These are phyloP conservation scores for Phlebiopsis flavidoalba DNA, from an alignment of 768 basidiomycete genomes.

Conservation along the genomic window DNA sequence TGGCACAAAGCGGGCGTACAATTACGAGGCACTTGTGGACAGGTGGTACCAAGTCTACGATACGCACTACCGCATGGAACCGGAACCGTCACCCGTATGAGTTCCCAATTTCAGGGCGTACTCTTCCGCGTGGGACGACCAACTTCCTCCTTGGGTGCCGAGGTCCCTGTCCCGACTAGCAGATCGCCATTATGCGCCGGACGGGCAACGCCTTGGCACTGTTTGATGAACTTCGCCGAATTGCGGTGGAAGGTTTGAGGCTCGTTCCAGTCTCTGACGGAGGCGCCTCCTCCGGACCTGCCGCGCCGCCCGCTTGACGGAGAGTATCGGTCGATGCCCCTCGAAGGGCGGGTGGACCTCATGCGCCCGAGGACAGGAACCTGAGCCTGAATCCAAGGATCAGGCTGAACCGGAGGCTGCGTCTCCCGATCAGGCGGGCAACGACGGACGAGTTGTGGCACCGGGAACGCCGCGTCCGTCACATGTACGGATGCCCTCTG, in stretches of 20 bases:
- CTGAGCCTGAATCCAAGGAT: constrained; percentile 1
- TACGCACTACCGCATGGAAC: constrained; percentile 68
- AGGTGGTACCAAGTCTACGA: constrained; percentile 93
- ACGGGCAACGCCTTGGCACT: constrained; percentile 41
- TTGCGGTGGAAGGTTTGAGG: constrained; percentile 57
- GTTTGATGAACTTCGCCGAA: constrained; percentile 60
- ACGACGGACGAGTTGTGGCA: background rate
- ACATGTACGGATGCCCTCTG: constrained; percentile 22
- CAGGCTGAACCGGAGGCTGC: background rate
- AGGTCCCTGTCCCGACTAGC: constrained; percentile 8
- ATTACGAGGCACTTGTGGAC: constrained; percentile 79
- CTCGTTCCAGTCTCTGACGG: background rate
- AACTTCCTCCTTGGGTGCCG: constrained; percentile 30
- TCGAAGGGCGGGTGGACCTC: constrained; percentile 85
- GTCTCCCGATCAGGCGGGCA: background rate
- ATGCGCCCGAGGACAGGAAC: constrained; percentile 51
- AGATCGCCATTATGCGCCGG: constrained; percentile 17
- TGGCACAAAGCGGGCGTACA: constrained; percentile 50
- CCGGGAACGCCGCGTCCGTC: constrained; percentile 16
- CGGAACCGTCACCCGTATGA: constrained; percentile 35
- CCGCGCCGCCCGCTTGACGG: constrained; percentile 43
- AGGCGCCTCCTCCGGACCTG: constrained; percentile 4
- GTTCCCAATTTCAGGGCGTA: constrained; percentile 67
- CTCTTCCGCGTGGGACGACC: constrained; percentile 72
- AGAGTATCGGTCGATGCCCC: constrained; percentile 74